Evolutionary conservation across 768 basidiomycete species (phyloP), one percentile per base, ranked within the genome.

Genomic region (Tulasnella sp.): DNA sequence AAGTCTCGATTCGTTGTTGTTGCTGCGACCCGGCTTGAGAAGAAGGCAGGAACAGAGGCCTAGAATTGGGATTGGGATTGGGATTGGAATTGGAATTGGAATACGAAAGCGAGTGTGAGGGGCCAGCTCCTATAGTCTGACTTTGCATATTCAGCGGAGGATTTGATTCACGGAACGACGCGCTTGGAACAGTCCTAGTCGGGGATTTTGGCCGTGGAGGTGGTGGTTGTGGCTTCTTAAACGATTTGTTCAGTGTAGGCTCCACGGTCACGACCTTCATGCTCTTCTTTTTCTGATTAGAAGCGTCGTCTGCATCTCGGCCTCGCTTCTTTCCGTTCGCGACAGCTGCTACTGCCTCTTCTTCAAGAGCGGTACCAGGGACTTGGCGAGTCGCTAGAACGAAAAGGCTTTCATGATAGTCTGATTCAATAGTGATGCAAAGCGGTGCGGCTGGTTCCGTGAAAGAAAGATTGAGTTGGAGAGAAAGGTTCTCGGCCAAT

Each of bases 371-470:
- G 12, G 60, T 30, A 4, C 45, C 29, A n/a, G 63, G 48, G 17
- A 29, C 46, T 17, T 81, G 79, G 66, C 79, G 87, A 7, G 88
- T 87, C 5, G 88, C 86, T 61, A 91, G 83, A 24, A 87, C 84
- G 66, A 89, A 89, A 30, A 89, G 74, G 42, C 75, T 74, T 34
- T 85, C 80, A 1, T 73, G 74, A 56, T 75, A 74, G 64, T 90
- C 86, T 8, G 80, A 77, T 66, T 86, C 84, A 42, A 88, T 75
- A 51, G 84, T 81, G 61, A 91, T 84, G 65, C 81, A 85, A n/a
- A 92, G 72, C 9, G 89, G 87, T 10, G 78, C 77, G 12, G 79
- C 75, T 2, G 86, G 80, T 62, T 86, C 80, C 0, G 85, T 89
- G 70, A 91, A 89, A 7, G 82, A 80, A 53, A 92, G 73, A 53